Conservation (phyloP, 2,329 filamentous ascomycete genomes). For the Aspergillus quadrilineatus region DNA sequence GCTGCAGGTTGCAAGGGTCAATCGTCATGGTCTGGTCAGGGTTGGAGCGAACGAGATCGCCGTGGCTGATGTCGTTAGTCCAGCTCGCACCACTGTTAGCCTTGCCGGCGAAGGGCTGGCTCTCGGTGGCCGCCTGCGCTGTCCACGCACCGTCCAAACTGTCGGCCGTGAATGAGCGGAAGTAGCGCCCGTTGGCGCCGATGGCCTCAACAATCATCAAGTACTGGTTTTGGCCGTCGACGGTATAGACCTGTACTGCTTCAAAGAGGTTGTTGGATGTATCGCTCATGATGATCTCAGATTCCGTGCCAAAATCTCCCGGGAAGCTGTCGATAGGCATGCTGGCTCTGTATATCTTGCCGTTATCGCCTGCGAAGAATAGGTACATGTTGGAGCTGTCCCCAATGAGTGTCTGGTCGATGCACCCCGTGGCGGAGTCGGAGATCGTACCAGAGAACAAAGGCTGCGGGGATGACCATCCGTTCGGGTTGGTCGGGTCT, state of each 20-base stretch:
- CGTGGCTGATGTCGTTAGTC: slow-evolving; percentile 68
- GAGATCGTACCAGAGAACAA: slow-evolving; percentile 58
- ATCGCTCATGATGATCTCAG: slow-evolving; percentile 54
- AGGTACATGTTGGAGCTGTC: slow-evolving; percentile 63
- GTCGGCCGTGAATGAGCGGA: slow-evolving; percentile 65
- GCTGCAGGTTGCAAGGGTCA: slow-evolving; percentile 63
- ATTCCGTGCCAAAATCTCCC: slow-evolving; percentile 55
- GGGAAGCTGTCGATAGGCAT: slow-evolving; percentile 66
- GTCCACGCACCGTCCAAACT: slow-evolving; percentile 60
- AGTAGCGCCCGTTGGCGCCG: slow-evolving; percentile 59
- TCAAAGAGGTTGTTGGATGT: slow-evolving; percentile 61
- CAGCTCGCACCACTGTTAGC: slow-evolving; percentile 64
- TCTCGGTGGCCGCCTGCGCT: slow-evolving; percentile 55
- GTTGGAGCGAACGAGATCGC: slow-evolving; percentile 58
- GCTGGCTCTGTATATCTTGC: slow-evolving; percentile 62
- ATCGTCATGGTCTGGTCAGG: slow-evolving; percentile 63
- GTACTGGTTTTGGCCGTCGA: slow-evolving; percentile 55
- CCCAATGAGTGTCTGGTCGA: slow-evolving; percentile 65
- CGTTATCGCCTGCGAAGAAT: slow-evolving; percentile 68
- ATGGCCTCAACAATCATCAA: slow-evolving; percentile 67
- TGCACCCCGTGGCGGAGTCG: slow-evolving; percentile 53
- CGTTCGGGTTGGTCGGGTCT: slow-evolving; percentile 57
- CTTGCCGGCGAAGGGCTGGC: slow-evolving; percentile 64
- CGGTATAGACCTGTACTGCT: slow-evolving; percentile 64
- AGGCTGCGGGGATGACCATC: slow-evolving; percentile 55